Percentiles rank a stretch among this genome's conserved stretches.
phyloP scores from a whole-genome alignment of 257 asterid species.

The Osmanthus fragrans region DNA sequence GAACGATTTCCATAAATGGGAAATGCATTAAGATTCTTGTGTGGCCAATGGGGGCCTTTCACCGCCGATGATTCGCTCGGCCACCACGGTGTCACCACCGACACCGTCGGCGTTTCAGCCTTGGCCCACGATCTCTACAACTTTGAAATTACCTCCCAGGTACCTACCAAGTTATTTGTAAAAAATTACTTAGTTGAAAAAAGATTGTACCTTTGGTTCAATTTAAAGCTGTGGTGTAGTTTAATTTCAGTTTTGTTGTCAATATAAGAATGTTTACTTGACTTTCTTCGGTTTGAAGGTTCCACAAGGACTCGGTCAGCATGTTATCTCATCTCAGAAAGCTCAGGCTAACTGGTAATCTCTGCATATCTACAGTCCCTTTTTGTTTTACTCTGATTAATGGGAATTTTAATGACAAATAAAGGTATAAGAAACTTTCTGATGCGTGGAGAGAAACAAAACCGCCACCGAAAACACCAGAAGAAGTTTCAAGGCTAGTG shows the following conservation, averaged over 20 bases:
- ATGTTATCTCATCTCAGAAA: constrained; percentile 81
- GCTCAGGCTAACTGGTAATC: constrained; percentile 89
- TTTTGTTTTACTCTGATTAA: background rate
- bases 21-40: constrained; percentile 67
- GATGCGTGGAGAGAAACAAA: constrained; percentile 88
- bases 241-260: background rate
- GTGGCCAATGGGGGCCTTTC: constrained; percentile 49
- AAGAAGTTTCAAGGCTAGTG: constrained; percentile 85
- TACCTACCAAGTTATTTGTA: constrained; percentile 13
- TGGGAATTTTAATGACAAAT: constrained; percentile 21
- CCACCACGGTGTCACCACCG: constrained; percentile 64
- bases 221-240: background rate
- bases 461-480: constrained; percentile 86
- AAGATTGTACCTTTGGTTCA: background rate
- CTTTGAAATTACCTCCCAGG: constrained; percentile 86
- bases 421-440: constrained; percentile 84
- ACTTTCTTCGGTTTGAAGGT: constrained; percentile 43
- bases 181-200: background rate
- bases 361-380: background rate
- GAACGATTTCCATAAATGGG: constrained; percentile 52
- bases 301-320: constrained; percentile 70
- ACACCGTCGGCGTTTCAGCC: constrained; percentile 63
- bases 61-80: constrained; percentile 54
- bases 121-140: constrained; percentile 81
- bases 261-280: background rate